Base-by-base conservation (phyloP, 1,284 basidiomycete genomes). In the Irpex sp. region DNA sequence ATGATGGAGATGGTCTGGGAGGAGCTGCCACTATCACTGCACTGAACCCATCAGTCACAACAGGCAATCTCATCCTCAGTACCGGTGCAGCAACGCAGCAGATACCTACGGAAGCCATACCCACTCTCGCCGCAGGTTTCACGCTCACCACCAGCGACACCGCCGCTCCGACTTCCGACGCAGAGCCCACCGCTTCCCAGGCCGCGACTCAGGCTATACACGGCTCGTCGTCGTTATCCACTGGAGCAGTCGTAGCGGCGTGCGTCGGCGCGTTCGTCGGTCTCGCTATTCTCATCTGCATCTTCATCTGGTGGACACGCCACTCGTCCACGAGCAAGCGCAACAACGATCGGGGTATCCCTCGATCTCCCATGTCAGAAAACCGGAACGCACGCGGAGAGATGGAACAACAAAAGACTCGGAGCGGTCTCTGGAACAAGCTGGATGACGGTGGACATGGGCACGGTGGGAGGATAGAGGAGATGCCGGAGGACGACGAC, bases 191-290 rank as follows among this genome's bases (percentile, higher is more conserved):
- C 4, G 55, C 67, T 1, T 15, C 68, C 6, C 46, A 68, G 31
- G 56, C 64, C 6, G 35, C 61, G 21, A 46, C 69, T 15, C 33
- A 61, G 43, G 31, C 69, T 5, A 58, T 69, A 8, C 57, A 59
- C 43, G 37, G 51, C 36, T 68, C 70, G 36, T 61, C 60, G 17
- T 39, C 67, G 11, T 50, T 76, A 2, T 66, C 75, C 33, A 62
- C 75, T 4, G 74, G 74, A n/a, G 64, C 73, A 9, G 70, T 76
- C 36, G 64, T 77, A 9, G 76, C 72, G 11, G 73, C 74, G n/a
- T 71, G 71, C 60, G 66, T 75, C 55, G 75, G 72, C n/a, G 70
- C 70, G 2, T 75, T 76, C 61, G 62, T 70, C 5, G 72, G 70
- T 15, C 65, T 74, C 46, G 66, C 65, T 6, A 59, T 71, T 19